Percentiles rank a stretch among this genome's conserved stretches.
Evolutionary conservation across 2,329 filamentous ascomycete species (phyloP).

Genomic region (Epichloe glyceriae): DNA sequence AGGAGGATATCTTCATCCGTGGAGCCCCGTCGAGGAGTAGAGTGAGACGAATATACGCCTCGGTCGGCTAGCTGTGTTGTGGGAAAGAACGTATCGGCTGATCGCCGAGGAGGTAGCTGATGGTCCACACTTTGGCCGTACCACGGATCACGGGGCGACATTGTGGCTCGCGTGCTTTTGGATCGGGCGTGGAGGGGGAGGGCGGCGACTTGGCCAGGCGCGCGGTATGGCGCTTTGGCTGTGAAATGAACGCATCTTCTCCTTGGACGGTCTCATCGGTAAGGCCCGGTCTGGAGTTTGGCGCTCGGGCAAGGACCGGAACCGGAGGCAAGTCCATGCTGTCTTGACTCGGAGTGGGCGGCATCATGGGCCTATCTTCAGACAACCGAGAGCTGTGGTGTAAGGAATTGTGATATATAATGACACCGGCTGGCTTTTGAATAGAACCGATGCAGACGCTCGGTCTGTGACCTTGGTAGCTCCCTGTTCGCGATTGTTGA

Average conservation of each 20-base stretch:
- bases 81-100: slow-evolving; percentile 17
- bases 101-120: slow-evolving; percentile 17
- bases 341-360: slow-evolving; percentile 23
- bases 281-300: slow-evolving; percentile 48
- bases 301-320: slow-evolving; percentile 44
- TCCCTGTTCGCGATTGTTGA: slow-evolving; percentile 5
- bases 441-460: slow-evolving; percentile 20
- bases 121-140: slow-evolving; percentile 23
- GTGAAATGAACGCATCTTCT: slow-evolving; percentile 43
- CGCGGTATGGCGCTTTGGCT: slow-evolving; percentile 38
- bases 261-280: slow-evolving; percentile 50
- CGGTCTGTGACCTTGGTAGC: slow-evolving; percentile 13
- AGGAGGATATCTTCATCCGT: slow-evolving; percentile 32
- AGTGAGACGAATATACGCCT: slow-evolving; percentile 26
- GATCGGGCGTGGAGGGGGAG: slow-evolving; percentile 31
- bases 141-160: slow-evolving; percentile 26
- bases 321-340: slow-evolving; percentile 34
- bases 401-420: slow-evolving; percentile 33
- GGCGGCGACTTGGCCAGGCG: slow-evolving; percentile 32
- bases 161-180: slow-evolving; percentile 33
- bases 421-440: slow-evolving; percentile 38
- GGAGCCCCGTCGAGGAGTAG: slow-evolving; percentile 29
- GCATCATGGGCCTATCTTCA: slow-evolving; percentile 17
- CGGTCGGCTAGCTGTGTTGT: not conserved
- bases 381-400: slow-evolving; percentile 11